phyloP scores from a whole-genome alignment of 352 stramenopile genomes.

The Plasmopara muralis region DNA sequence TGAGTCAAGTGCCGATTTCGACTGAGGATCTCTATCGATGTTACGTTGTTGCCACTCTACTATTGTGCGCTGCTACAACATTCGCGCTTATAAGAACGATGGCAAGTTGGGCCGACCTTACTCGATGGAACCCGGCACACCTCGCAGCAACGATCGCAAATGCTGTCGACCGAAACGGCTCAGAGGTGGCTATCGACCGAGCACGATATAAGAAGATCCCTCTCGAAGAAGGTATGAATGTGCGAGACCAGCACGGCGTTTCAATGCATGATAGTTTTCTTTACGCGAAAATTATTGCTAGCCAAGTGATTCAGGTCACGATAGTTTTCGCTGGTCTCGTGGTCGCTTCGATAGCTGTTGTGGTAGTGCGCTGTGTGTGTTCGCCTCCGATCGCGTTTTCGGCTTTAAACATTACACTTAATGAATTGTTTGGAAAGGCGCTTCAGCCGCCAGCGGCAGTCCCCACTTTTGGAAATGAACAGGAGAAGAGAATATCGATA shows the following conservation, averaged over 20 bases:
- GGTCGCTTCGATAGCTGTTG: neutral
- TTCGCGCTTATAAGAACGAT: slow-evolving; percentile 9
- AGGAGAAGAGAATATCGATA: neutral
- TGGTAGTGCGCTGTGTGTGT: neutral
- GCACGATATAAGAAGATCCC: neutral
- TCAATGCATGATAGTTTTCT: neutral
- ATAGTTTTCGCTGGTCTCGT: neutral
- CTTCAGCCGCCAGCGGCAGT: neutral
- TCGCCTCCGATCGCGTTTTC: neutral
- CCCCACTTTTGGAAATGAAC: neutral
- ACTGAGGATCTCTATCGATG: slow-evolving; percentile 18
- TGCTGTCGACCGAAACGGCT: neutral
- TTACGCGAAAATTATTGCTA: neutral
- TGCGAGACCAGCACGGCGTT: neutral
- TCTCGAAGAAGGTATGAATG: neutral
- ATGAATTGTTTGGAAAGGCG: neutral
- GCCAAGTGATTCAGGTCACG: neutral
- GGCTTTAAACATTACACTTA: neutral
- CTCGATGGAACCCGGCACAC: neutral
- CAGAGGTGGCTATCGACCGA: neutral
- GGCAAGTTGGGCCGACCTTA: neutral
- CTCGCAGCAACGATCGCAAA: neutral
- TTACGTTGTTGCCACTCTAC: slow-evolving; percentile 11
- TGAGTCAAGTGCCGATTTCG: slow-evolving; percentile 24
- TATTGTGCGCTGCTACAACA: slow-evolving; percentile 10